Conservation (phyloP, 1,139 yeast species). For the Zygosaccharomyces pseudobailii region DNA sequence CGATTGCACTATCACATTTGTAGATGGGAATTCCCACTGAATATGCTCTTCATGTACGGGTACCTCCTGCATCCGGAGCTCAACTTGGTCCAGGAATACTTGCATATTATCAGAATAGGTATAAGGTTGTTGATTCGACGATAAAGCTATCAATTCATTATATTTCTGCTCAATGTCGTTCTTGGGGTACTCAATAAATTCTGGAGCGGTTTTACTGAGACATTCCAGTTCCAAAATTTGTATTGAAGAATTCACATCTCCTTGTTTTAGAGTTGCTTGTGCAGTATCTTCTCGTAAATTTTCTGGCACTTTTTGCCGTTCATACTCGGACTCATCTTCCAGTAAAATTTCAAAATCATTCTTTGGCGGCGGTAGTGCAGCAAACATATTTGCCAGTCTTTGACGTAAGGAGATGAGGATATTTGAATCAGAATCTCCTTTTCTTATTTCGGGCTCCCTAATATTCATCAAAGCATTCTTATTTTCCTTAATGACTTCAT, state of each 20-base stretch:
- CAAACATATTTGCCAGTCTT: slow-evolving; percentile 33
- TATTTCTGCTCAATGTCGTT: slow-evolving; percentile 16
- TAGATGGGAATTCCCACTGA: slow-evolving; percentile 2
- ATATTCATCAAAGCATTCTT: not conserved
- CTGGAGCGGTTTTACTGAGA: slow-evolving; percentile 11
- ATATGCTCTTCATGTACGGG: not conserved
- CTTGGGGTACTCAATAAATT: slow-evolving; percentile 13
- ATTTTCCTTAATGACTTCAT: slow-evolving; percentile 4
- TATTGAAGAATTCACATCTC: not conserved
- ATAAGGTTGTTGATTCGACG: slow-evolving; percentile 9
- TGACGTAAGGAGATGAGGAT: not conserved
- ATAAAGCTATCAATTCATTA: slow-evolving; percentile 17
- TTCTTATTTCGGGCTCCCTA: not conserved
- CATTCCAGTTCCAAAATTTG: slow-evolving; percentile 12
- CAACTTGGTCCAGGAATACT: slow-evolving; percentile 8
- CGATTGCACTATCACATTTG: slow-evolving; percentile 5
- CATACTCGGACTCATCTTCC: slow-evolving; percentile 26
- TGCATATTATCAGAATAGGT: not conserved
- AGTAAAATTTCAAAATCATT: slow-evolving; percentile 53
- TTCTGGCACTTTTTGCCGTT: slow-evolving; percentile 22
- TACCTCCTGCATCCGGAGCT: slow-evolving; percentile 7
- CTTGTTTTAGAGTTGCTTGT: slow-evolving; percentile 7
- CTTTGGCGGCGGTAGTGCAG: slow-evolving; percentile 48
- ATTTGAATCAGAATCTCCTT: not conserved
- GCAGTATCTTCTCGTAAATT: slow-evolving; percentile 10